Evolutionary conservation across 805 yeast species (phyloP), one percentile per base, ranked within the genome.

Genomic region (Saturnispora zaruensis): DNA sequence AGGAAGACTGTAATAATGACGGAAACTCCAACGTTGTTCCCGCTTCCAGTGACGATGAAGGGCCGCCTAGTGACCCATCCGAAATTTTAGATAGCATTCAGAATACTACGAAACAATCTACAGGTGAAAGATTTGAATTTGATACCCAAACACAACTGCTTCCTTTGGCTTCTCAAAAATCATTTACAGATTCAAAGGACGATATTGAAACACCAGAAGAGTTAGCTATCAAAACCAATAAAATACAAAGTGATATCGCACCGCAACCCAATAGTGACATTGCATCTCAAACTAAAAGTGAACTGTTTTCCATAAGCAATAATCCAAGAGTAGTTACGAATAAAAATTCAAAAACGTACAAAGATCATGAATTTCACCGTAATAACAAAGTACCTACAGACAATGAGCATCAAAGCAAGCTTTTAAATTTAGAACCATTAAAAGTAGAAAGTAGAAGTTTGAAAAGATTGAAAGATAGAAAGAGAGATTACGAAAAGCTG

Each of bases 401-500:
- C 3, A 6, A 36, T 6, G 40, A 36, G 14, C 14, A 36, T 1
- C 40, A 36, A 18, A n/a, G 16, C 1, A n/a, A 18, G 4, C 23
- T 20, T n/a, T n/a, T 36, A 5, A 36, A 16, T 18, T 36, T 36
- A 5, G 21, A 8, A 16, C 20, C 13, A 6, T 36, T 23, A 16
- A 3, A 11, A 18, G 20, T 5, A 3, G 21, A 36, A 7, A 18
- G 7, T 7, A 18, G 11, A 18, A 16, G 7, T 16, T 18, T 36
- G 7, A 18, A 36, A 20, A 36, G 7, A 18, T n/a, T 38, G 6
- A 38, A 38, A 8, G 24, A 38, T 5, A 51, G 51, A 18, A 58
- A 53, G 23, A 57, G 51, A 18, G 51, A 55, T 21, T 48, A 45
- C 9, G 44, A 42, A 2, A 40, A 16, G 1, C 14, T 4, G 11